These are phyloP conservation scores for Takashimella tepidaria DNA, from an alignment of 1,284 basidiomycete species.

Conservation along the genomic window DNA sequence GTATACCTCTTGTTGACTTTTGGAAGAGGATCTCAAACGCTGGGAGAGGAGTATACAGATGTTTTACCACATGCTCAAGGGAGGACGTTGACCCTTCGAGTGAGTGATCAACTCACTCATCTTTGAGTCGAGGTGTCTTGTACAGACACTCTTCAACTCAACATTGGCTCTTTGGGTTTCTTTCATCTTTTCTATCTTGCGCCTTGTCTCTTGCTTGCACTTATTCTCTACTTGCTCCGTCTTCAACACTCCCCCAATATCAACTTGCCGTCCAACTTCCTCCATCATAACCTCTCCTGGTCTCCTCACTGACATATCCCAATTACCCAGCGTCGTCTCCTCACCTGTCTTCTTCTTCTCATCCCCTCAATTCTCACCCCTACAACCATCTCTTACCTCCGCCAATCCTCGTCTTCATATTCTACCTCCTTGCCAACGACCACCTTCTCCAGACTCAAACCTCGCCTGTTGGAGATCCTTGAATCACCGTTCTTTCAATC, in stretches of 20 bases:
- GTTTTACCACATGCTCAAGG: conserved; percentile 63
- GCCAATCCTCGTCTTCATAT: conserved; percentile 7
- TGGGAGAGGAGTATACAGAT: conserved; percentile 88
- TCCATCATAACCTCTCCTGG: too few species aligned
- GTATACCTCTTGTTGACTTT: conserved; percentile 71
- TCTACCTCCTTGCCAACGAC: conserved; percentile 5
- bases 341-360: conserved; percentile 58
- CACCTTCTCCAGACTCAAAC: conserved; percentile 7
- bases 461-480: conserved; percentile 21
- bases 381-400: conserved; percentile 49
- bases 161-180: background rate
- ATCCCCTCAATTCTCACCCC: conserved; percentile 58
- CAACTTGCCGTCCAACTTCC: conserved; percentile 13
- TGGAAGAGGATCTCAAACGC: conserved; percentile 72
- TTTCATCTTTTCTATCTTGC: too few species aligned
- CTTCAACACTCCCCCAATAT: background rate
- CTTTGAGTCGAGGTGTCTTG: too few species aligned
- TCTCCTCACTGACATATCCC: background rate
- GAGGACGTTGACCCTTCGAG: background rate
- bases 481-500: conserved; percentile 34
- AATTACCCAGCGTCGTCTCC: conserved; percentile 48
- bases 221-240: background rate
- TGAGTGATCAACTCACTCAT: too few species aligned
- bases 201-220: too few species aligned
- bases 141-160: background rate